Percentiles rank a stretch among this genome's conserved stretches.
Evolutionary conservation across 495 filamentous ascomycete species (phyloP).

Genomic region (Gamarada debralockiae): DNA sequence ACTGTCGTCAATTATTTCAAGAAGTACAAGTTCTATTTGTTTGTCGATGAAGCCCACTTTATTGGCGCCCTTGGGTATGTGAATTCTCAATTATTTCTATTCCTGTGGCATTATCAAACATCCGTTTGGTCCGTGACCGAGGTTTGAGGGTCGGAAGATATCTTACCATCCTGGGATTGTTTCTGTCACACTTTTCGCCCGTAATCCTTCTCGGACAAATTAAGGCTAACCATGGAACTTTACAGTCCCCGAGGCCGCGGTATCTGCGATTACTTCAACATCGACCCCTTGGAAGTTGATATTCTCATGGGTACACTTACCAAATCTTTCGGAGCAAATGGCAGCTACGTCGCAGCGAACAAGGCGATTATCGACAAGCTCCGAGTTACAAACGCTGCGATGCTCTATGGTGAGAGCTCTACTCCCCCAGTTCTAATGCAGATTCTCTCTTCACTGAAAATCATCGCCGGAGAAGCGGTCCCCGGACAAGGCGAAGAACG

Average conservation of each 20-base stretch:
- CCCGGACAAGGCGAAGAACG: slow-evolving; percentile 68
- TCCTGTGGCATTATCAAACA: too few species aligned
- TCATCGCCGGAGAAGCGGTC: slow-evolving; percentile 80
- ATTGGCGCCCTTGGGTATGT: slow-evolving; percentile 74
- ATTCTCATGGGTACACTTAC: slow-evolving; percentile 97
- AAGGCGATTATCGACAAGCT: slow-evolving; percentile 88
- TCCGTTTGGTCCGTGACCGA: too few species aligned
- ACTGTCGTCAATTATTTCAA: too few species aligned
- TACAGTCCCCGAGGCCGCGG: slow-evolving; percentile 77
- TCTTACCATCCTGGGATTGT: too few species aligned
- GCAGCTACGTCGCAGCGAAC: slow-evolving; percentile 88
- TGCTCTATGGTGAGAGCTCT: slow-evolving; percentile 80
- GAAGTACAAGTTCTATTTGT: slow-evolving; percentile 93
- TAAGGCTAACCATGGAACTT: too few species aligned
- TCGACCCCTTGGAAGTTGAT: slow-evolving; percentile 85
- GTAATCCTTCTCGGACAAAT: too few species aligned
- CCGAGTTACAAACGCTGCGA: slow-evolving; percentile 75
- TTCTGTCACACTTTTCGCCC: too few species aligned
- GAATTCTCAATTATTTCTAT: too few species aligned
- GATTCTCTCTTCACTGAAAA: slow-evolving; percentile 72
- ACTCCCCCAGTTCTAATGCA: slow-evolving; percentile 81
- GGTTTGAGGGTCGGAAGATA: too few species aligned
- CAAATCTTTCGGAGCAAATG: slow-evolving; percentile 96
- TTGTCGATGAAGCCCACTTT: slow-evolving; percentile 95
- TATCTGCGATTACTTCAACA: slow-evolving; percentile 92